Conservation (phyloP, 2,329 filamentous ascomycete genomes). For the Ceratocystis cubensis region DNA sequence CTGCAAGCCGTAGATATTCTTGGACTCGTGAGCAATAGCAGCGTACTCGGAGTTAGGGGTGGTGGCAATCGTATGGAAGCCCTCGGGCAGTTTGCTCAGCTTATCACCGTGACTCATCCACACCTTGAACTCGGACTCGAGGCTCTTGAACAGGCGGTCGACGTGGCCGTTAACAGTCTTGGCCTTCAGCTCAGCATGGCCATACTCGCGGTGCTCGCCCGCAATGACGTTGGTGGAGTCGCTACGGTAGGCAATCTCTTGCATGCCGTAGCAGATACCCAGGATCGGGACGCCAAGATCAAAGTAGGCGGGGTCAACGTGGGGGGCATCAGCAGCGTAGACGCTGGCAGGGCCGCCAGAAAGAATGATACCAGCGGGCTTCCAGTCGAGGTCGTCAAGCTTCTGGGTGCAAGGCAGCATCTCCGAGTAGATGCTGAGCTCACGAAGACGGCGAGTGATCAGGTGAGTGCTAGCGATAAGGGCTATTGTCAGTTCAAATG, state of each 20-base stretch:
- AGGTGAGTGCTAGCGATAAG: conserved; percentile 55
- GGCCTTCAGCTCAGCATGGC: conserved; percentile 54
- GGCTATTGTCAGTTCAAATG: not conserved
- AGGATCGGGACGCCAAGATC: conserved; percentile 49
- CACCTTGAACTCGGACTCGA: conserved; percentile 46
- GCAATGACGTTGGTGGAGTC: conserved; percentile 46
- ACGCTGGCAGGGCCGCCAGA: conserved; percentile 52
- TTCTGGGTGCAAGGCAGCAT: conserved; percentile 82
- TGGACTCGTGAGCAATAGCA: conserved; percentile 58
- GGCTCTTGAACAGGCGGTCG: conserved; percentile 64
- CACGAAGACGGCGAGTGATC: conserved; percentile 61
- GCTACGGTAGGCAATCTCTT: conserved; percentile 54
- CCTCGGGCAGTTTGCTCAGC: conserved; percentile 58
- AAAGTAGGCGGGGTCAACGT: conserved; percentile 72
- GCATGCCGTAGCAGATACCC: conserved; percentile 49
- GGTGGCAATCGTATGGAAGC: conserved; percentile 60
- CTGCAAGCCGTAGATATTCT: conserved; percentile 70
- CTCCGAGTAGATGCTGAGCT: conserved; percentile 73
- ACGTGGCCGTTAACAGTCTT: conserved; percentile 48
- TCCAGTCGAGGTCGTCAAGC: conserved; percentile 61
- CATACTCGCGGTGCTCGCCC: conserved; percentile 43
- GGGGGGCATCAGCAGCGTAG: conserved; percentile 60
- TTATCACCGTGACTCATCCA: conserved; percentile 92
- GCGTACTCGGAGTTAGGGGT: conserved; percentile 69
- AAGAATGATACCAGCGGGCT: conserved; percentile 67